Base-by-base conservation (phyloP, 2,329 filamentous ascomycete genomes). In the Apiospora phragmitis region DNA sequence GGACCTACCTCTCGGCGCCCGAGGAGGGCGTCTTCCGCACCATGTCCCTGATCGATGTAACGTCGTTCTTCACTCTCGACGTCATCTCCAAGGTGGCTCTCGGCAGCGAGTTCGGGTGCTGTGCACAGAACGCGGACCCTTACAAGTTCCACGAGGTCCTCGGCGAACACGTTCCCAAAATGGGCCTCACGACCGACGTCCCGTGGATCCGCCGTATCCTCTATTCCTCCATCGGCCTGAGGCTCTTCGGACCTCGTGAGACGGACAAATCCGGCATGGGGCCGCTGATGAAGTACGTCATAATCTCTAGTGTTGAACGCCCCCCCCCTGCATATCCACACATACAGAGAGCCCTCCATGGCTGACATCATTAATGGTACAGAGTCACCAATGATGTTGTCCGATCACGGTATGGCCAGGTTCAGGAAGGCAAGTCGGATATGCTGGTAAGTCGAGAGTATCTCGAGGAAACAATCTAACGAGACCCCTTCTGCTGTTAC, bases 51-150 rank as follows among this genome's bases (percentile, higher is more conserved):
- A 72, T 68, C 8, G 32, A 65, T 24, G 49, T 73, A 0, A 29
- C 70, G 7, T 47, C 67, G 0, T 72, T 70, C 18, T 75, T 74
- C 67, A 73, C 73, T 42, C 45, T 80, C 12, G 78, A 79, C 69
- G 75, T 75, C 18, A 75, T 80, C 68, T 75, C 75, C 26, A 72
- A 72, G 5, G 67, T 79, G 18, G 71, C 77, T 0, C 76, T 76
- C n/a, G 76, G 78, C 14, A 65, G 75, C 26, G 70, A 73, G 3
- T 75, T 79, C 45, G 78, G 77, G 2, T 78, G 73, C 42, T 38
- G 79, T 0, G 69, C 73, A 14, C 71, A 70, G 0, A 75, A 78
- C 51, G 68, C 71, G 1, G 78, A 80, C 35, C 45, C 72, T 0
- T 72, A 74, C 42, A 68, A 71, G 11, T 77, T 76, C 45, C 71